Evolutionary conservation across 495 filamentous ascomycete species (phyloP).

Genomic region (Clohesyomyces aquaticus): DNA sequence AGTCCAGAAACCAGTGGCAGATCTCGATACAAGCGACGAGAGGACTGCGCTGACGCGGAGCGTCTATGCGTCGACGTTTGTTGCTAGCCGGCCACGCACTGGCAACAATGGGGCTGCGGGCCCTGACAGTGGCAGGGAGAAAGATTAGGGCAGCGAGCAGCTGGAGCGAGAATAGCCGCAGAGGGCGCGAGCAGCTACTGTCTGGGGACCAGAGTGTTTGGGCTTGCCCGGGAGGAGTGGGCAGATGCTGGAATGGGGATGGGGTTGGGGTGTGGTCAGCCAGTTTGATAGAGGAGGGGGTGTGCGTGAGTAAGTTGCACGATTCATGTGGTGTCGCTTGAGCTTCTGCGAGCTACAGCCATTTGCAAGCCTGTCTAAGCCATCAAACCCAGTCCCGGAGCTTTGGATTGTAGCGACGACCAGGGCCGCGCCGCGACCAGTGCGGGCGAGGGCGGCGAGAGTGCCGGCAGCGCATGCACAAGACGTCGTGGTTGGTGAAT

Average conservation of each 20-base stretch:
- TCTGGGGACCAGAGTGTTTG: neutral
- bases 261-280: neutral
- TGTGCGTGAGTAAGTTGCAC: conserved; percentile 9
- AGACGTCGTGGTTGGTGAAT: too few relatives aligned
- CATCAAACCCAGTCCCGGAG: conserved; percentile 33
- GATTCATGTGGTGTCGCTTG: conserved; percentile 20
- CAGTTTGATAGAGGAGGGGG: neutral
- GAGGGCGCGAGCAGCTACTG: too few relatives aligned
- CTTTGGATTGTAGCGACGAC: conserved; percentile 22
- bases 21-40: conserved; percentile 28
- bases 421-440: neutral
- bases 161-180: neutral
- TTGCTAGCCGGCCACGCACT: neutral
- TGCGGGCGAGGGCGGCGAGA: neutral
- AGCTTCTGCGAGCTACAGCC: neutral
- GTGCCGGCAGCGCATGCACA: neutral
- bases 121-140: conserved; percentile 12
- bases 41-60: conserved; percentile 19
- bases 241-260: neutral
- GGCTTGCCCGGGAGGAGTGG: neutral
- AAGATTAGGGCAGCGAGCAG: conserved; percentile 2
- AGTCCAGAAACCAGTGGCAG: conserved; percentile 21
- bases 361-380: conserved; percentile 8
- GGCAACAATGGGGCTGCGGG: conserved; percentile 1
- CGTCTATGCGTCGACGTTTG: conserved; percentile 35